Percentiles rank a stretch among this genome's conserved stretches.
phyloP scores from a whole-genome alignment of 208 protist genomes.

The Trypanosoma mega region DNA sequence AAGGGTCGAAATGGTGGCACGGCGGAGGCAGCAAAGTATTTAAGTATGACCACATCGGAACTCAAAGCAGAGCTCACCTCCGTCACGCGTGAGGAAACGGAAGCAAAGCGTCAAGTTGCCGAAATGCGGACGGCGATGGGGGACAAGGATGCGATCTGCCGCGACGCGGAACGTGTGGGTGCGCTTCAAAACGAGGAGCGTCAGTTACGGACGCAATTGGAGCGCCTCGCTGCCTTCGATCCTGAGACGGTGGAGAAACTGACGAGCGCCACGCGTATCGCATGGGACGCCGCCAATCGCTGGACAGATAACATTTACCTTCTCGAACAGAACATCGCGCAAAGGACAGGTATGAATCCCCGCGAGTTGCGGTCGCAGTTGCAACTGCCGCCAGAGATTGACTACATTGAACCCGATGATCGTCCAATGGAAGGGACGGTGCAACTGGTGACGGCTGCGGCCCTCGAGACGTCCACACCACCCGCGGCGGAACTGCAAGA shows the following conservation, averaged over 20 bases:
- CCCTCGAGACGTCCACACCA: too few relatives aligned
- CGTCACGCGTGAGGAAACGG: conserved; percentile 10
- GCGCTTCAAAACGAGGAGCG: conserved; percentile 20
- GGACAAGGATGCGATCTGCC: conserved; percentile 7
- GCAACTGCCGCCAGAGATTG: conserved; percentile 43
- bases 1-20: neutral
- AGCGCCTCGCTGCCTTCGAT: conserved; percentile 29
- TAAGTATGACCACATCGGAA: conserved; percentile 14
- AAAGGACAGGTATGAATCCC: conserved; percentile 28
- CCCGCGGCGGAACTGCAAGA: too few relatives aligned
- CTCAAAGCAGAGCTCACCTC: conserved; percentile 10
- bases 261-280: conserved; percentile 23
- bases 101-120: conserved; percentile 10
- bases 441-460: too few relatives aligned
- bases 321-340: conserved; percentile 50
- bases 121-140: conserved; percentile 21
- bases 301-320: conserved; percentile 86
- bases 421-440: too few relatives aligned
- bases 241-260: conserved; percentile 31
- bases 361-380: conserved; percentile 43
- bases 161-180: conserved; percentile 16
- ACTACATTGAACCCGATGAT: conserved; percentile 48
- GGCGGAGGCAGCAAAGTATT: conserved; percentile 11
- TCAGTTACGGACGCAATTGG: conserved; percentile 12
- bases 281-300: conserved; percentile 62